Evolutionary conservation across 805 yeast genomes (phyloP), one percentile per base, ranked within the genome.

Genomic region (Barnettozyma californica): DNA sequence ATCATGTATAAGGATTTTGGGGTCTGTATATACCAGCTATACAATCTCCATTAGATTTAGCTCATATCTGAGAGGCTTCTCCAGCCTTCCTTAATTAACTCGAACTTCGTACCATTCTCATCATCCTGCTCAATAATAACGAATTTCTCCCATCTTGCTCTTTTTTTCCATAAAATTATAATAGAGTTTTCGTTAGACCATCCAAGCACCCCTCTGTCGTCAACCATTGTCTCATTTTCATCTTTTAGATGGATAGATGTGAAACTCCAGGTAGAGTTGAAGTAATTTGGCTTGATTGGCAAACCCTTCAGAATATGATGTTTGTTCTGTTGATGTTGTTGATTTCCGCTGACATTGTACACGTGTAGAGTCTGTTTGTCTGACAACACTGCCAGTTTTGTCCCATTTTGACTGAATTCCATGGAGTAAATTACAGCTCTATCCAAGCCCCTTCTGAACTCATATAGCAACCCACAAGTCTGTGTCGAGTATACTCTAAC

Each of bases 301-400:
- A 85, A 53, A 42, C 71, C 77, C 45, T 79, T 77, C 44, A 91
- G 69, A 20, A 87, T 58, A 63, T 89, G 96, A 19, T 80, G 77
- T 50, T 87, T 73, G 58, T 82, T 80, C 46, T 60, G 56, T 43
- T 62, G 59, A 14, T 42, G 50, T 14, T 54, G 64, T 29, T 62
- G 65, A n/a, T 57, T 59, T 1, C 60, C 55, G 2, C 63, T 52
- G 21, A 83, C 70, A 60, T 84, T 86, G 68, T 80, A 94, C 3
- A 92, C 78, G 66, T 94, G 99, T 46, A 94, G 68, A 0, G 99
- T 94, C 56, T 81, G 83, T 62, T 92, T 94, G 67, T 89, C 96
- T 14, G 95, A 84, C 21, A 94, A 69, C 6, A 89, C 90, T 0
- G 97, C 97, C 43, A 94, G 70, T 58, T 81, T 78, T 10, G 80